phyloP scores from a whole-genome alignment of 495 filamentous ascomycete species.

The Aspergillus hancockii region DNA sequence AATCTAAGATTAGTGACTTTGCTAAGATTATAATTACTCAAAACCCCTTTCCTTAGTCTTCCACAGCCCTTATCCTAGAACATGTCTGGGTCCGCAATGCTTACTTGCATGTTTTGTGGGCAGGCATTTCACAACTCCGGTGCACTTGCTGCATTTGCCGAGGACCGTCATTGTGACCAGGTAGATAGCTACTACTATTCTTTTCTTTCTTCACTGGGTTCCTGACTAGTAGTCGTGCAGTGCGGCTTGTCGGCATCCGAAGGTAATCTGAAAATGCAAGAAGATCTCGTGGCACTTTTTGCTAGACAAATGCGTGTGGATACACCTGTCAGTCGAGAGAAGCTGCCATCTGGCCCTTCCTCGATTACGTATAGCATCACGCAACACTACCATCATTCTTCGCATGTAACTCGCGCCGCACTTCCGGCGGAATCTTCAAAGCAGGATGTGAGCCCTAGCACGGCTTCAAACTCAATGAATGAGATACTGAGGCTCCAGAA shows the following conservation, averaged over 20 bases:
- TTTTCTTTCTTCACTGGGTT: constrained; percentile 3
- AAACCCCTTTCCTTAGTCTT: neutral
- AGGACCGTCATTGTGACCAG: constrained; percentile 40
- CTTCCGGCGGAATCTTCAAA: constrained; percentile 8
- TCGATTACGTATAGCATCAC: constrained; percentile 65
- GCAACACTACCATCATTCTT: constrained; percentile 75
- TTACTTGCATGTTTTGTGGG: constrained; percentile 40
- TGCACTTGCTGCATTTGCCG: constrained; percentile 32
- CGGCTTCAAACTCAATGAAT: constrained; percentile 6
- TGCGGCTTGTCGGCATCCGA: constrained; percentile 42
- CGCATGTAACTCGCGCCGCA: constrained; percentile 53
- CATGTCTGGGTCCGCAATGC: constrained; percentile 40
- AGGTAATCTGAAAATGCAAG: constrained; percentile 53
- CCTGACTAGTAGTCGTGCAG: constrained; percentile 28
- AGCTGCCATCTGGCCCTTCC: constrained; percentile 12
- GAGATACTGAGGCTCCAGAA: constrained; percentile 50
- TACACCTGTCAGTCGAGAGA: constrained; percentile 6
- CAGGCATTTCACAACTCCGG: constrained; percentile 37
- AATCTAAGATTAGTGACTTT: neutral
- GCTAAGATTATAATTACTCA: neutral
- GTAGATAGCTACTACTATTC: constrained; percentile 23
- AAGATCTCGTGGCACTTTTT: constrained; percentile 70
- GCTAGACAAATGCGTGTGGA: constrained; percentile 57
- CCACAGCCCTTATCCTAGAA: neutral
- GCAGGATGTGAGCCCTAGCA: neutral